These are phyloP conservation scores for Theileria sp. DNA, from an alignment of 169 alveolate genomes.

Conservation along the genomic window DNA sequence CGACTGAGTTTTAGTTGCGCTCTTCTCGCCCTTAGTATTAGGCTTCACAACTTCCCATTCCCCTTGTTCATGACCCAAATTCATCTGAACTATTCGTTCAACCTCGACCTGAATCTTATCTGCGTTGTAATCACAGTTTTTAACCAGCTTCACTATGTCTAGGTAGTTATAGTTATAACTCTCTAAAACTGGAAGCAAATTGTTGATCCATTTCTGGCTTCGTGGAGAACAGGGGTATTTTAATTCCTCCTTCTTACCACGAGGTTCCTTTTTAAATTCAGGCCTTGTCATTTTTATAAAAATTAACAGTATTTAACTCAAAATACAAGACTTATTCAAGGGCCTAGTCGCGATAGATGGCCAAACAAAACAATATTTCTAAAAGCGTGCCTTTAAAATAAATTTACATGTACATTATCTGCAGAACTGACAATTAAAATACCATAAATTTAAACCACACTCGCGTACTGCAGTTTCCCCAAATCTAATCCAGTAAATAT, in stretches of 20 bases:
- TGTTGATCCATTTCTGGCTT: conserved; percentile 62
- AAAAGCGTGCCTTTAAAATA: neutral
- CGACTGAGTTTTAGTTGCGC: neutral
- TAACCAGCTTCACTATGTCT: conserved; percentile 57
- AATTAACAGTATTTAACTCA: neutral
- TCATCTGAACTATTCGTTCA: conserved; percentile 57
- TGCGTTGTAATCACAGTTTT: conserved; percentile 61
- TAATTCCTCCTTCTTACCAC: conserved; percentile 26
- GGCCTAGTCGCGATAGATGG: neutral
- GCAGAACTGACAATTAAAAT: neutral
- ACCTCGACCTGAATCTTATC: conserved; percentile 65
- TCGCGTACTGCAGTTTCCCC: neutral
- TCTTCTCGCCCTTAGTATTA: conserved; percentile 8
- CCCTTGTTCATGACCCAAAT: conserved; percentile 68
- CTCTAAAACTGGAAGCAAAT: conserved; percentile 60
- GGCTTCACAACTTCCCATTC: conserved; percentile 63
- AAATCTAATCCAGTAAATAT: neutral
- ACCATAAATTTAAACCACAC: neutral
- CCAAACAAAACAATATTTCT: neutral
- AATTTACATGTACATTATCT: neutral
- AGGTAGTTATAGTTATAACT: conserved; percentile 55
- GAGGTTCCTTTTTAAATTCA: conserved; percentile 13
- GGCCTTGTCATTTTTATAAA: conserved; percentile 36
- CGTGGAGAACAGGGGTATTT: conserved; percentile 65
- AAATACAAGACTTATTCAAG: neutral